These are phyloP conservation scores for Antrodiella citrinella DNA, from an alignment of 768 basidiomycete genomes.

Conservation along the genomic window DNA sequence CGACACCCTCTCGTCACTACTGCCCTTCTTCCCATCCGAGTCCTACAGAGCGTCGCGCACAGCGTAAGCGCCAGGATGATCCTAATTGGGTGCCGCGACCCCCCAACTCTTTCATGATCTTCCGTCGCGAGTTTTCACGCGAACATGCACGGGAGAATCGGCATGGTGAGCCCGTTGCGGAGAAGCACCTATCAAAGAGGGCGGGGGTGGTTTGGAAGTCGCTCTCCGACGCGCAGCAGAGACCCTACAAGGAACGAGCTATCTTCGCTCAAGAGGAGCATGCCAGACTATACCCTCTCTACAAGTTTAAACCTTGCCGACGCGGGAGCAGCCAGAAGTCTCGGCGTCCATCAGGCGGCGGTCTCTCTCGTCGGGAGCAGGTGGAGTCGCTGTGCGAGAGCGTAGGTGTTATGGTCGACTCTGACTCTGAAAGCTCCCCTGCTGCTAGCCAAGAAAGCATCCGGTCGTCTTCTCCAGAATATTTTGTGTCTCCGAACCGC, in stretches of 20 bases:
- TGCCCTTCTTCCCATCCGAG: background rate
- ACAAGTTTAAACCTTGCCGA: slow-evolving; percentile 47
- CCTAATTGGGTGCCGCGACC: slow-evolving; percentile 61
- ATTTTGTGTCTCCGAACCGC: background rate
- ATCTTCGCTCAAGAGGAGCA: slow-evolving; percentile 51
- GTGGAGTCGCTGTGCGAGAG: slow-evolving; percentile 17
- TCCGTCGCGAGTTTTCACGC: slow-evolving; percentile 57
- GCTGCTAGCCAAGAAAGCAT: slow-evolving; percentile 9
- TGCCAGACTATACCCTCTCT: slow-evolving; percentile 46
- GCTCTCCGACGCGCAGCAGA: slow-evolving; percentile 38
- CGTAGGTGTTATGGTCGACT: background rate
- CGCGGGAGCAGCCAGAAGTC: slow-evolving; percentile 6
- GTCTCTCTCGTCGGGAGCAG: slow-evolving; percentile 19
- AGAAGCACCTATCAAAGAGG: slow-evolving; percentile 64
- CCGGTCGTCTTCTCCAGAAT: slow-evolving; percentile 9
- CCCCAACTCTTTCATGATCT: slow-evolving; percentile 65
- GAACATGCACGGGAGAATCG: slow-evolving; percentile 32
- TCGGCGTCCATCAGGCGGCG: slow-evolving; percentile 7
- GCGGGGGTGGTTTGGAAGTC: slow-evolving; percentile 71
- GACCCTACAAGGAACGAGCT: slow-evolving; percentile 45
- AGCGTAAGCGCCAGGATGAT: slow-evolving; percentile 34
- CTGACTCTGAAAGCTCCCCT: slow-evolving; percentile 4
- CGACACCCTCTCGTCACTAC: background rate
- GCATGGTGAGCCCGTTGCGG: slow-evolving; percentile 16
- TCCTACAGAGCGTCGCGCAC: slow-evolving; percentile 27